Evolutionary conservation across 148 eudicot species (phyloP), one percentile per base, ranked within the genome.

Genomic region (Cornus suecica): DNA sequence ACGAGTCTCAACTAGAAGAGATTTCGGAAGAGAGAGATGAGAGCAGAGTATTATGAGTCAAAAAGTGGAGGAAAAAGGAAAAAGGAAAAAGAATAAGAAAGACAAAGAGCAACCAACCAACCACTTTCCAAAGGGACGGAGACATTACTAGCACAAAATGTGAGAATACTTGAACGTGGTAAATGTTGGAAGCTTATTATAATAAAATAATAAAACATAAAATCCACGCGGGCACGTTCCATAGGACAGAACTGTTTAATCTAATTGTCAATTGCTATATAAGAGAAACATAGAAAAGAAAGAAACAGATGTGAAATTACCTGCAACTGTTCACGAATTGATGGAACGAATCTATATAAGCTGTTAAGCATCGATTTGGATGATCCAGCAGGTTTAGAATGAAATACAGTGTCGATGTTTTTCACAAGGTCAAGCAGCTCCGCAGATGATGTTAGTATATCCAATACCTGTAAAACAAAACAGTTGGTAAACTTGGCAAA

Each of bases 311-410:
- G 75, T 25, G 34, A 56, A 65, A 24, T 62, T 84, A 94, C 98
- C 98, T 90, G 89, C 79, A 94, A 73, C 66, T 94, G 91, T 71
- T 90, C 96, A 70, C 85, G 89, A 30, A 94, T 89, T 60, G 87
- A 81, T 65, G 97, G 92, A 73, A 92, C 86, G 80, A 82, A 87
- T 78, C 86, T 87, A 75, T 80, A 79, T 81, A 94, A 78, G 58
- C 69, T 81, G 72, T 80, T 85, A 58, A 86, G 88, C 56, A 54
- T 52, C 28, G 90, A 74, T 80, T 84, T 90, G 79, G 91, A 83
- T 62, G 88, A 82, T 24, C 83, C 85, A 69, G 84, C 83, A 25
- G 79, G 84, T 66, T 78, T 85, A 16, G 89, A 86, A 78, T 90
- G 98, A 79, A 83, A 92, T 71, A 80, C 88, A 42, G 78, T 83